phyloP scores from a whole-genome alignment of 805 yeast genomes.

The Teunomyces lycoperdinae region DNA sequence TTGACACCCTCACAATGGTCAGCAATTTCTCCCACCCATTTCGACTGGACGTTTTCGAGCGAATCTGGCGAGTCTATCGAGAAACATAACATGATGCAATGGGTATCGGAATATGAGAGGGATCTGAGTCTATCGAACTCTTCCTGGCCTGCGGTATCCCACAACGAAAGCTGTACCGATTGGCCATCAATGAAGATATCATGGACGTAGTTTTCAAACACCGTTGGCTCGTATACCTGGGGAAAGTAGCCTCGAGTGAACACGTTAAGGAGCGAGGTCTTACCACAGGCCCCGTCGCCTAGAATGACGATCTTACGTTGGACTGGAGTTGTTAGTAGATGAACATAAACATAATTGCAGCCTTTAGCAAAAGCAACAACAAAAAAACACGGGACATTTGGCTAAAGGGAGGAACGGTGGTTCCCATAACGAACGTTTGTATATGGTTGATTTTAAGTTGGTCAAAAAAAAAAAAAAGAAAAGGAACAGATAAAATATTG shows the following conservation, averaged over 20 bases:
- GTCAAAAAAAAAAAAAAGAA: too few species aligned
- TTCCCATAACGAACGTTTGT: too few species aligned
- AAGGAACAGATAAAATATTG: too few species aligned
- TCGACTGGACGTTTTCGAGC: conserved; percentile 87
- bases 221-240: conserved; percentile 97
- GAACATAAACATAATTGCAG: too few species aligned
- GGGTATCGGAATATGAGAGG: conserved; percentile 90
- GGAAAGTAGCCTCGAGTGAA: conserved; percentile 98
- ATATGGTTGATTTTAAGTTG: too few species aligned
- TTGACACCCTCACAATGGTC: conserved; percentile 97
- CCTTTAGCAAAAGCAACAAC: too few species aligned
- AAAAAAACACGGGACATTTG: too few species aligned
- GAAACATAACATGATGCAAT: conserved; percentile 94
- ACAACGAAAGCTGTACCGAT: conserved; percentile 84
- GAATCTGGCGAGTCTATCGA: conserved; percentile 94
- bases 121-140: conserved; percentile 95
- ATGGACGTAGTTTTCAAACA: conserved; percentile 94
- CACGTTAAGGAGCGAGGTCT: conserved; percentile 89
- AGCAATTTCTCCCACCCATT: conserved; percentile 96
- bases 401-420: too few species aligned
- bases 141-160: conserved; percentile 99
- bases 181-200: conserved; percentile 94
- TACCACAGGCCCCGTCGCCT: conserved; percentile 99
- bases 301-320: conserved; percentile 91
- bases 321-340: conserved; percentile 33